phyloP scores from a whole-genome alignment of 306 rosid species.

The Ormosia emarginata region DNA sequence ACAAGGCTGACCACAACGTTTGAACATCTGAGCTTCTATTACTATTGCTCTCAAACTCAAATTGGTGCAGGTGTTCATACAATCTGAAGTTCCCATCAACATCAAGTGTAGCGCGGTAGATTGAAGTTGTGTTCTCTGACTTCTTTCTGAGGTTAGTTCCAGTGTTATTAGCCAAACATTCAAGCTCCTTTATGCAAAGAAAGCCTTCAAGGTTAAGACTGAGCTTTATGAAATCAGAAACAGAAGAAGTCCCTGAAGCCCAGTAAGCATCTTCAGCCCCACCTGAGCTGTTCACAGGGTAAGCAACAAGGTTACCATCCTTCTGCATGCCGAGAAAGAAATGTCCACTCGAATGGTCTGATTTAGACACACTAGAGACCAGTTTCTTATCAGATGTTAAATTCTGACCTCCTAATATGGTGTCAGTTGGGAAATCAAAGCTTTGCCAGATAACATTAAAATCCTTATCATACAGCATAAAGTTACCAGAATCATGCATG shows the following conservation, averaged over 20 bases:
- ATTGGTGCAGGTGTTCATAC: constrained; percentile 41
- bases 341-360: constrained; percentile 24
- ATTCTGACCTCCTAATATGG: constrained; percentile 36
- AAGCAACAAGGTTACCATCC: constrained; percentile 14
- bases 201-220: background rate
- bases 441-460: constrained; percentile 3
- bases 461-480: constrained; percentile 15
- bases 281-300: background rate
- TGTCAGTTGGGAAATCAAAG: constrained; percentile 1
- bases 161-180: background rate
- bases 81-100: constrained; percentile 32
- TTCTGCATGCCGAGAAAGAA: fast-evolving
- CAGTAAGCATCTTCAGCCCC: background rate
- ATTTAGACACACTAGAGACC: constrained; percentile 14
- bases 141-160: background rate
- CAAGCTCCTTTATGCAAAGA: background rate
- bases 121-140: background rate
- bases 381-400: fast-evolving
- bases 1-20: background rate
- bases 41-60: background rate
- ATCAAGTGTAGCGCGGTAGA: constrained; percentile 35
- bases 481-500: constrained; percentile 39
- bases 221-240: fast-evolving
- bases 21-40: background rate
- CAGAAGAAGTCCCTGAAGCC: background rate